Evolutionary conservation across 148 eudicot species (phyloP).

Genomic region (Chenopodium album): DNA sequence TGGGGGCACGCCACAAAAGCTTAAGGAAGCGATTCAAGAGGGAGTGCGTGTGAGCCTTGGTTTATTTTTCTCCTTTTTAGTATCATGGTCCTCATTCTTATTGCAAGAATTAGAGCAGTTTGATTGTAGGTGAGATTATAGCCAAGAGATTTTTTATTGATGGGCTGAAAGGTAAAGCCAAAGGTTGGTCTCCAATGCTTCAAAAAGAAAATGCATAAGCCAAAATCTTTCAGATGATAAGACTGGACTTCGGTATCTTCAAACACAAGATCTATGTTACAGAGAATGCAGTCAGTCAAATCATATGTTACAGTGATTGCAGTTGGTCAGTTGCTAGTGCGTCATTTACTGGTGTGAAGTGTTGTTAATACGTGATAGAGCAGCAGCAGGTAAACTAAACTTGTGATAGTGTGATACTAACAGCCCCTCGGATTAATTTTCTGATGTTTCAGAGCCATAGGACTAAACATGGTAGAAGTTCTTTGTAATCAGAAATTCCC

Average conservation of each 20-base stretch:
- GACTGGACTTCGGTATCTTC: no score
- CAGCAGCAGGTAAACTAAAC: background rate
- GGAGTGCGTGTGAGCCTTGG: background rate
- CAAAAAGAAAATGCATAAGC: background rate
- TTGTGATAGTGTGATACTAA: background rate
- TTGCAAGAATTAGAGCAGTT: background rate
- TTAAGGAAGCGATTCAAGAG: conserved; percentile 2
- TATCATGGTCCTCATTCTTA: conserved; percentile 3
- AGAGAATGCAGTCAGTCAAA: background rate
- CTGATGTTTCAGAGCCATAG: background rate
- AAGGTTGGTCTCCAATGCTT: background rate
- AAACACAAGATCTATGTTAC: background rate
- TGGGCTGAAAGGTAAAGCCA: background rate
- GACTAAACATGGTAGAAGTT: background rate
- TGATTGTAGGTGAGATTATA: background rate
- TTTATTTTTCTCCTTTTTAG: background rate
- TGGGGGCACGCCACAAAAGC: background rate
- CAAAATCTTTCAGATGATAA: background rate
- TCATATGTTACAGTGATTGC: background rate
- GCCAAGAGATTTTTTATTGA: background rate
- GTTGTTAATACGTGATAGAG: background rate
- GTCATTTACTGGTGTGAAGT: background rate
- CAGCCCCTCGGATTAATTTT: background rate
- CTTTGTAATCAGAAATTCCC: background rate
- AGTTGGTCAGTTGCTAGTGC: background rate